phyloP scores from a whole-genome alignment of 2,329 filamentous ascomycete genomes.

The Gliomastix tumulicola region DNA sequence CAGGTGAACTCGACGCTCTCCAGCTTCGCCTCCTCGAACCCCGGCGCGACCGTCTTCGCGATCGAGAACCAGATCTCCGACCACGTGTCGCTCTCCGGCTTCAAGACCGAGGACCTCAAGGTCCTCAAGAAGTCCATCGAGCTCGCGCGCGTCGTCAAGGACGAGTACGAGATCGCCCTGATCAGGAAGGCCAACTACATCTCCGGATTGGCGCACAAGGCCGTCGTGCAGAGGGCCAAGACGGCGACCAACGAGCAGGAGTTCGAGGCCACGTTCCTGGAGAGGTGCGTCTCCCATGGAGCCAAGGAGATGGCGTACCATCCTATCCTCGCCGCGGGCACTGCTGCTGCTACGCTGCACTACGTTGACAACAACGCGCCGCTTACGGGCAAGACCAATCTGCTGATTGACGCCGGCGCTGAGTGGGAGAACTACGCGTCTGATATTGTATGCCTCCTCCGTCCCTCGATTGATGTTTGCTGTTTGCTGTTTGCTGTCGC shows the following conservation, averaged over 20 bases:
- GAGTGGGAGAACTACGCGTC: conserved; percentile 70
- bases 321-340: conserved; percentile 75
- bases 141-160: conserved; percentile 64
- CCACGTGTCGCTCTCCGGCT: conserved; percentile 63
- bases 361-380: conserved; percentile 75
- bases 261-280: conserved; percentile 74
- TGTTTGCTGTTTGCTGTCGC: too few species aligned
- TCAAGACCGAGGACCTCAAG: conserved; percentile 54
- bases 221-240: conserved; percentile 53
- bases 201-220: conserved; percentile 59
- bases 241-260: conserved; percentile 71
- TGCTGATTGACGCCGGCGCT: conserved; percentile 78
- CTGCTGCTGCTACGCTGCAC: conserved; percentile 78
- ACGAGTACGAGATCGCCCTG: conserved; percentile 75
- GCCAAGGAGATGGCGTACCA: conserved; percentile 82
- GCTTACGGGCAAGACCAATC: conserved; percentile 63
- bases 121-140: conserved; percentile 59
- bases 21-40: conserved; percentile 31
- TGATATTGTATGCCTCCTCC: conserved; percentile 54
- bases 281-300: conserved; percentile 66
- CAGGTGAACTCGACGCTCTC: conserved; percentile 71
- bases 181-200: conserved; percentile 71
- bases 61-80: conserved; percentile 74
- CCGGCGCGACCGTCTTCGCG: conserved; percentile 54
- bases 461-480: too few species aligned